Conservation (phyloP, 768 basidiomycete genomes). For the Suillus luteus region DNA sequence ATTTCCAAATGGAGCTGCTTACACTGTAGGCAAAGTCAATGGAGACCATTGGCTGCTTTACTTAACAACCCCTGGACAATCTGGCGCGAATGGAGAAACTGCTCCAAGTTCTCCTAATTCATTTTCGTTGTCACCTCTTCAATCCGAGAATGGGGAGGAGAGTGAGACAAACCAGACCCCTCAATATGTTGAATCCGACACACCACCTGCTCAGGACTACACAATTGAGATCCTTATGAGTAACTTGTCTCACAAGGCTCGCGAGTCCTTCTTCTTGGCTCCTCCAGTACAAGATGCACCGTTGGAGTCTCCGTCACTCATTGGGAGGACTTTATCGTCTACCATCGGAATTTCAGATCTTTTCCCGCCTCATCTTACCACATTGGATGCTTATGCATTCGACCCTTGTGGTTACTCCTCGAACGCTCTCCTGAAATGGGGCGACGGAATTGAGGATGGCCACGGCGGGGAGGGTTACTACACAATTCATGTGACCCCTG, state of each 20-base stretch:
- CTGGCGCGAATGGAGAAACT: constrained; percentile 24
- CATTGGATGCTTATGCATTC: constrained; percentile 91
- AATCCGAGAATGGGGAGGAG: constrained; percentile 16
- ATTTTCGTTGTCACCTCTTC: constrained; percentile 19
- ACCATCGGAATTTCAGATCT: constrained; percentile 78
- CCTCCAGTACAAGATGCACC: constrained; percentile 56
- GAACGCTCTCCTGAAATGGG: constrained; percentile 83
- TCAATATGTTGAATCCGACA: constrained; percentile 18
- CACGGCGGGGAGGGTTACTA: constrained; percentile 83
- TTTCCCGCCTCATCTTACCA: constrained; percentile 78
- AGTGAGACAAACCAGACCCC: constrained; percentile 14
- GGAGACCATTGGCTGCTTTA: constrained; percentile 99
- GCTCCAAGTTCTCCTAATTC: constrained; percentile 22
- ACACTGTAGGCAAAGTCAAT: constrained; percentile 97
- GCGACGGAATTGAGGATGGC: constrained; percentile 27
- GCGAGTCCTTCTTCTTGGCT: constrained; percentile 73
- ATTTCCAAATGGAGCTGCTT: constrained; percentile 88
- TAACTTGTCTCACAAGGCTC: constrained; percentile 73
- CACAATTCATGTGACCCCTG: constrained; percentile 98
- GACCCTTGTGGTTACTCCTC: constrained; percentile 95
- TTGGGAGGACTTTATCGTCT: constrained; percentile 52
- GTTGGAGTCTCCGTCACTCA: constrained; percentile 31
- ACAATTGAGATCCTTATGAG: constrained; percentile 99
- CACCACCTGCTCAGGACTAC: constrained; percentile 60
- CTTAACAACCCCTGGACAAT: constrained; percentile 64